Conservation (phyloP, 176 grass and related monocot species). For the Puya raimondii region DNA sequence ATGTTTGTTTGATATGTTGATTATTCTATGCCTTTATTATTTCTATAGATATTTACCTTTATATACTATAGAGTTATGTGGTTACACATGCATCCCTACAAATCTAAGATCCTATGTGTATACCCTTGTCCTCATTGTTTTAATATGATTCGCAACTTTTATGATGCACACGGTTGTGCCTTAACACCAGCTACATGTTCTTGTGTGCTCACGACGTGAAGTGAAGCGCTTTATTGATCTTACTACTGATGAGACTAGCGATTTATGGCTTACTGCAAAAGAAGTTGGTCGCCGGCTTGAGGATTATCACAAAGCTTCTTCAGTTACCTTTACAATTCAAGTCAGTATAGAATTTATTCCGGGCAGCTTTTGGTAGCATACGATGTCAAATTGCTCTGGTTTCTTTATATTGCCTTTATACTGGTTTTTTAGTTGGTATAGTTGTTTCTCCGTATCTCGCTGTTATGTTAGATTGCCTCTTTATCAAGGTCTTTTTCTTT, state of each 20-base stretch:
- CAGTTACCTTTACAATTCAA: slow-evolving; percentile 76
- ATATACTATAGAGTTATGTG: too few relatives aligned
- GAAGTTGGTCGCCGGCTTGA: slow-evolving; percentile 62
- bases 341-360: slow-evolving; percentile 26
- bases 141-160: not conserved
- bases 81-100: not conserved
- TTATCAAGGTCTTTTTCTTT: too few relatives aligned
- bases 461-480: not conserved
- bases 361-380: not conserved
- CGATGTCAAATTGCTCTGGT: too few relatives aligned
- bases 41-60: too few relatives aligned
- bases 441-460: not conserved
- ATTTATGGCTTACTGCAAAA: slow-evolving; percentile 87
- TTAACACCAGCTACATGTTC: slow-evolving; percentile 74
- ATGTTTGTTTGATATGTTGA: too few relatives aligned
- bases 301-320: slow-evolving; percentile 72
- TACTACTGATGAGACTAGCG: slow-evolving; percentile 62
- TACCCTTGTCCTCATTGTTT: not conserved
- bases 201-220: slow-evolving; percentile 72
- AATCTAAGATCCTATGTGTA: not conserved
- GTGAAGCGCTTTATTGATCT: slow-evolving; percentile 75
- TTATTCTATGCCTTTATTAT: too few relatives aligned
- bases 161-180: slow-evolving; percentile 18
- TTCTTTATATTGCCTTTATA: too few relatives aligned
- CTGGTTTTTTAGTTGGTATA: not conserved